phyloP scores from a whole-genome alignment of 2,329 filamentous ascomycete genomes.

The Metarhizium album region DNA sequence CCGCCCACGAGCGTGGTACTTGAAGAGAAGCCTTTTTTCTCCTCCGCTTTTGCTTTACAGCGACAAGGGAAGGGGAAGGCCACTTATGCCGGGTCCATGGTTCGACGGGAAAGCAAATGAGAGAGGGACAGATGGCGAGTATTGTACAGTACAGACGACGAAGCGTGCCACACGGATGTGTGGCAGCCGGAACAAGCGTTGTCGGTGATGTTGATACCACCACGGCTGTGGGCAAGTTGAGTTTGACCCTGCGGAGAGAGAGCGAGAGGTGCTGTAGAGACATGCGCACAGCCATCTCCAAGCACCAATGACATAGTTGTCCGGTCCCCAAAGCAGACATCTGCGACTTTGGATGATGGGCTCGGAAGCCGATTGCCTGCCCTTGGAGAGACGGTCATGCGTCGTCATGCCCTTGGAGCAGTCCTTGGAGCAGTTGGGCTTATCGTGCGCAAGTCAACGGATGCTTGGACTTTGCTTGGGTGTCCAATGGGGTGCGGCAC shows the following conservation, averaged over 20 bases:
- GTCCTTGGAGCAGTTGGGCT: constrained; percentile 1
- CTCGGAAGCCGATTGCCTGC: neutral
- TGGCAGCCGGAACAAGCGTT: neutral
- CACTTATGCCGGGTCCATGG: neutral
- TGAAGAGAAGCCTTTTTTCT: neutral
- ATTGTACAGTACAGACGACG: no score
- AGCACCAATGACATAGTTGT: neutral
- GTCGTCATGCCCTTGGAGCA: neutral
- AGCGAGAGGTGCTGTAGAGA: neutral
- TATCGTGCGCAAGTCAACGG: constrained; percentile 6
- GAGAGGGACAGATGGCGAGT: no score
- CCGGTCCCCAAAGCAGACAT: neutral
- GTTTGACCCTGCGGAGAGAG: neutral
- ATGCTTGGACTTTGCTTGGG: neutral
- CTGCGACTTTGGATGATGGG: neutral
- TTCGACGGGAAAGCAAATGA: no score
- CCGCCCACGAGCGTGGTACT: constrained; percentile 3
- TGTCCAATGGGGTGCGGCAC: constrained; percentile 1
- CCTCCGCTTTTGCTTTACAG: no score
- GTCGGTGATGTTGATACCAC: neutral
- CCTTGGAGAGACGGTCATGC: neutral
- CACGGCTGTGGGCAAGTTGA: neutral
- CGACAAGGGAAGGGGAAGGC: neutral
- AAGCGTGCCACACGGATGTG: neutral
- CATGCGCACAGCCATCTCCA: neutral